These are phyloP conservation scores for Boletus subcaerulescens DNA, from an alignment of 768 basidiomycete species.

Conservation along the genomic window DNA sequence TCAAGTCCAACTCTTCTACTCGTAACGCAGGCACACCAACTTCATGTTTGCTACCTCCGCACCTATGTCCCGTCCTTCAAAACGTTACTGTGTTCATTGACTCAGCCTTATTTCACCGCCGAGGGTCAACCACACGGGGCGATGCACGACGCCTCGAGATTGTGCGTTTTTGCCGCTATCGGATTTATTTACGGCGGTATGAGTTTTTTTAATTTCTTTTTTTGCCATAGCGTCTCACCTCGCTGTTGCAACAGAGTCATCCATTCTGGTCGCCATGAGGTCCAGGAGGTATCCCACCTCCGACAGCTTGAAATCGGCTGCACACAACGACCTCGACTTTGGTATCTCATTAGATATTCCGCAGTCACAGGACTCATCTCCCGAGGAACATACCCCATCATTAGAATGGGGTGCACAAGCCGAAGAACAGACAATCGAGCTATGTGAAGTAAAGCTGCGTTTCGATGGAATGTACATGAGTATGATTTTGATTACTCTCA, in stretches of 20 bases:
- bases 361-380: slow-evolving; percentile 8
- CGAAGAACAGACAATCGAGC: slow-evolving; percentile 57
- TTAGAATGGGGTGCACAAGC: slow-evolving; percentile 53
- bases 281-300: slow-evolving; percentile 47
- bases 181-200: slow-evolving; percentile 59
- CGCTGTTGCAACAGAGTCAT: slow-evolving; percentile 40
- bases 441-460: slow-evolving; percentile 56
- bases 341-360: slow-evolving; percentile 26
- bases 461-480: slow-evolving; percentile 45
- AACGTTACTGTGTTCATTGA: slow-evolving; percentile 48
- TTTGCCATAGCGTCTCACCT: not conserved
- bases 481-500: slow-evolving; percentile 27
- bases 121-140: slow-evolving; percentile 36
- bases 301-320: slow-evolving; percentile 25
- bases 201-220: not conserved
- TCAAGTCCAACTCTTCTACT: slow-evolving; percentile 56
- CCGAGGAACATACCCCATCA: slow-evolving; percentile 24
- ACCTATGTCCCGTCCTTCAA: slow-evolving; percentile 43
- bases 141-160: slow-evolving; percentile 31
- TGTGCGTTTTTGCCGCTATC: slow-evolving; percentile 59
- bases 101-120: slow-evolving; percentile 35
- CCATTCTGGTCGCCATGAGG: slow-evolving; percentile 62
- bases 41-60: slow-evolving; percentile 54
- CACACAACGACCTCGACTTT: slow-evolving; percentile 44
- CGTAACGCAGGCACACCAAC: slow-evolving; percentile 60